These are phyloP conservation scores for Coemansia sp. DNA, from an alignment of 192 early-diverging fungal genomes.

Conservation along the genomic window DNA sequence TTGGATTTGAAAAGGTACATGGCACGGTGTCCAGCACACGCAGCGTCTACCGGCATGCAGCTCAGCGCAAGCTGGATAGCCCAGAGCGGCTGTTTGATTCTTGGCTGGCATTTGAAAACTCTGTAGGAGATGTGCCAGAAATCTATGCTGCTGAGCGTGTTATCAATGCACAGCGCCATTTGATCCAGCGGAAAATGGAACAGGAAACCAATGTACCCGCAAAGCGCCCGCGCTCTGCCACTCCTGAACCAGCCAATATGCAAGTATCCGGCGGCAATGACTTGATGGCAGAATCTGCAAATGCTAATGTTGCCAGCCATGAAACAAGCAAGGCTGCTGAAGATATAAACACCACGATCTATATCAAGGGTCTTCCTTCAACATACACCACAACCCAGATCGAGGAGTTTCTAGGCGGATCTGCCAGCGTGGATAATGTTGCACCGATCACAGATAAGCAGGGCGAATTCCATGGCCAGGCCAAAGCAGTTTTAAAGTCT, in stretches of 20 bases:
- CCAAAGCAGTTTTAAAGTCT: conserved; percentile 15
- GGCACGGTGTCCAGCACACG: conserved; percentile 23
- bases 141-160: conserved; percentile 15
- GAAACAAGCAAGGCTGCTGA: not conserved
- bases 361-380: conserved; percentile 26
- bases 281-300: not conserved
- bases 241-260: not conserved
- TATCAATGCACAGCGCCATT: conserved; percentile 21
- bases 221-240: conserved; percentile 7
- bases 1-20: conserved; percentile 29
- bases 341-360: conserved; percentile 10
- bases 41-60: conserved; percentile 38
- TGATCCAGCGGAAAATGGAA: conserved; percentile 22
- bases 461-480: conserved; percentile 32
- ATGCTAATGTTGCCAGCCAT: not conserved
- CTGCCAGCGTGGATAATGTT: conserved; percentile 4
- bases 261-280: too few relatives aligned
- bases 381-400: conserved; percentile 10
- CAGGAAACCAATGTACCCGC: not conserved
- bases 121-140: conserved; percentile 9
- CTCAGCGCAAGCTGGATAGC: conserved; percentile 42
- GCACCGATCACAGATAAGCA: conserved; percentile 22
- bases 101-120: conserved; percentile 36
- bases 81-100: conserved; percentile 36
- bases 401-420: conserved; percentile 20